Conservation (phyloP, 23 red algal species). For the Gracilariopsis chorda region DNA sequence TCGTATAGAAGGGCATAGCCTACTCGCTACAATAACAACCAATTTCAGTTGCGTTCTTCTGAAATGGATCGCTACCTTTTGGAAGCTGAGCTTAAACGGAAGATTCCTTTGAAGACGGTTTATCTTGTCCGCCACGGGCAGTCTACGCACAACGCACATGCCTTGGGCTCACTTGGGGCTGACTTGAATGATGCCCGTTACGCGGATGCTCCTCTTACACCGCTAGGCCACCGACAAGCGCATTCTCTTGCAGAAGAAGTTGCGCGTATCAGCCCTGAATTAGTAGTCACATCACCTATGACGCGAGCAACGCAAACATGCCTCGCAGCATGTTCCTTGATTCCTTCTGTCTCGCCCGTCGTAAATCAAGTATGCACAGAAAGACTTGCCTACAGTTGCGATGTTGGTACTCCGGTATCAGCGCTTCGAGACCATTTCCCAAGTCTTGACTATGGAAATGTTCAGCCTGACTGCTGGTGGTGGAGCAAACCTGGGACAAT, state of each 20-base stretch:
- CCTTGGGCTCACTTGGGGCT: background rate
- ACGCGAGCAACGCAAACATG: constrained; percentile 47
- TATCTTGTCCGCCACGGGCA: constrained; percentile 49
- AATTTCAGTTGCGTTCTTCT: no score
- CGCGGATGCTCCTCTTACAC: constrained; percentile 39
- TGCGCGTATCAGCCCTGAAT: background rate
- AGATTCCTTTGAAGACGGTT: constrained; percentile 32
- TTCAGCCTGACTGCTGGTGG: constrained; percentile 55
- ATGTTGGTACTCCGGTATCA: constrained; percentile 12
- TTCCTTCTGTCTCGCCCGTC: background rate
- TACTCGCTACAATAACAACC: no score
- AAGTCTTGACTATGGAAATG: background rate
- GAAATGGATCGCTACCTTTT: constrained; percentile 36
- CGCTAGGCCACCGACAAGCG: constrained; percentile 16
- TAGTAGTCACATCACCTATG: constrained; percentile 45
- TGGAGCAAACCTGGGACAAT: constrained; percentile 9
- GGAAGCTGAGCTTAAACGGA: background rate
- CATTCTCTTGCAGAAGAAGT: background rate
- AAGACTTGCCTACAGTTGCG: constrained; percentile 31
- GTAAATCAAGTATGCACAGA: constrained; percentile 29
- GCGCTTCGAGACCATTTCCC: constrained; percentile 2
- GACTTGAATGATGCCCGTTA: constrained; percentile 28
- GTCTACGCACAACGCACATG: constrained; percentile 50
- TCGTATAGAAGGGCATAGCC: no score
- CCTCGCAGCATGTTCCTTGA: background rate